A percentile compares a stretch with the other conserved stretches of the same genome.
Conservation (phyloP, 139 green algal species). For the Raphidocelis subcapitata region DNA sequence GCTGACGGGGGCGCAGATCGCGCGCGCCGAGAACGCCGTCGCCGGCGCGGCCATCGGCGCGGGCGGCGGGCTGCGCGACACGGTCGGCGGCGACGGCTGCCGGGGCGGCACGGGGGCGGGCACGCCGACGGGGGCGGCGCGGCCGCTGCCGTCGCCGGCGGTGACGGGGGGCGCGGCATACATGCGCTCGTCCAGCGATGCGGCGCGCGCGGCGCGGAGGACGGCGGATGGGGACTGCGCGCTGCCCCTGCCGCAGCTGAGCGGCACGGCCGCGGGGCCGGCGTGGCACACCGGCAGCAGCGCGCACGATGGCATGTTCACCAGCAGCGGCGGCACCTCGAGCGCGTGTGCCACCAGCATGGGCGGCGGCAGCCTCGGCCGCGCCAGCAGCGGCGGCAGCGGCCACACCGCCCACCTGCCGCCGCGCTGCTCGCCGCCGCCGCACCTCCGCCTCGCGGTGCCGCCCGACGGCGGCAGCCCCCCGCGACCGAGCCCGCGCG, state of each 20-base stretch:
- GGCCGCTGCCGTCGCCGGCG: too few species aligned
- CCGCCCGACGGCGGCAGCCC: neutral
- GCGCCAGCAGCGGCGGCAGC: too few species aligned
- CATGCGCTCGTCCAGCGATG: too few species aligned
- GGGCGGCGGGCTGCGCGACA: neutral
- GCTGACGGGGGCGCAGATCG: neutral
- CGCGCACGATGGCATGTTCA: neutral
- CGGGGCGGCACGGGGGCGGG: neutral
- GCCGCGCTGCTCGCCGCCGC: too few species aligned
- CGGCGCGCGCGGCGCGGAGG: too few species aligned
- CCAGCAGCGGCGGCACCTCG: neutral
- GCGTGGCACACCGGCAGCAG: neutral
- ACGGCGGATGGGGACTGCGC: too few species aligned
- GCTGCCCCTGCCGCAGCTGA: neutral
- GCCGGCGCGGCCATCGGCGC: neutral
- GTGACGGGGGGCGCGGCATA: too few species aligned
- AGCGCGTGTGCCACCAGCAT: neutral
- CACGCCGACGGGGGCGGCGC: too few species aligned
- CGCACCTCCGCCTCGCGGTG: neutral
- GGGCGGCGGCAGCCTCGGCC: too few species aligned
- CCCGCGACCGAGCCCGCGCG: conserved; percentile 8
- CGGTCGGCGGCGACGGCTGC: neutral
- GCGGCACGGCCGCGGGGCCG: too few species aligned
- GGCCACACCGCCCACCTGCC: too few species aligned
- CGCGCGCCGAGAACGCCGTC: neutral